These are phyloP conservation scores for Aspergillus heteromorphus DNA, from an alignment of 495 filamentous ascomycete species.

Conservation along the genomic window DNA sequence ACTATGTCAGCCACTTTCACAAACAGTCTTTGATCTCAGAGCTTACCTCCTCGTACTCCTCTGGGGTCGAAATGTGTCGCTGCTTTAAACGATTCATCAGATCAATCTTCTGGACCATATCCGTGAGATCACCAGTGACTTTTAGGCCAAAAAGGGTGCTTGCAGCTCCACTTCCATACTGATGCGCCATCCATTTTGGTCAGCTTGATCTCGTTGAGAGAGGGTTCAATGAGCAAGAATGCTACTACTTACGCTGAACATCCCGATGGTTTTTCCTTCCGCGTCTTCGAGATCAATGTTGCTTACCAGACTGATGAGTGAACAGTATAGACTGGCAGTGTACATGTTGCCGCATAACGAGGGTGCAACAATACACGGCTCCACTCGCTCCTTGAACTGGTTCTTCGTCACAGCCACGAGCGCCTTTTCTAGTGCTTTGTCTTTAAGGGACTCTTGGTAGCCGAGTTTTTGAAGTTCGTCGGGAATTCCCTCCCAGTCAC, in stretches of 20 bases:
- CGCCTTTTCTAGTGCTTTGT: slow-evolving; percentile 94
- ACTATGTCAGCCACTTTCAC: slow-evolving; percentile 60
- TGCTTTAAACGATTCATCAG: neutral
- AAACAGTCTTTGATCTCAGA: neutral
- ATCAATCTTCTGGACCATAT: neutral
- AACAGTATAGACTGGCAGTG: slow-evolving; percentile 87
- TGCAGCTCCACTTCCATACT: neutral
- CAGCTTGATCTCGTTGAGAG: neutral
- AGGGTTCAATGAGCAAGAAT: slow-evolving; percentile 74
- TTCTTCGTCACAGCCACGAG: slow-evolving; percentile 95
- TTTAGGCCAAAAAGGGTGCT: neutral
- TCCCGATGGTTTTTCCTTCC: slow-evolving; percentile 71
- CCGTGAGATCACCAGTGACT: neutral
- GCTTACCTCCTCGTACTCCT: neutral
- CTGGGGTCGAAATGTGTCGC: neutral
- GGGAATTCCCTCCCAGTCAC: neutral
- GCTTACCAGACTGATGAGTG: slow-evolving; percentile 69
- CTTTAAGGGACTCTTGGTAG: slow-evolving; percentile 77
- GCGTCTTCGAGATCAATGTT: slow-evolving; percentile 63
- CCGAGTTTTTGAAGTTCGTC: slow-evolving; percentile 36
- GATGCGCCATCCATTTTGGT: too few relatives aligned
- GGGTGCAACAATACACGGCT: slow-evolving; percentile 77
- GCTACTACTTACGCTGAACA: slow-evolving; percentile 87
- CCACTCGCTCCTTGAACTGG: slow-evolving; percentile 81
- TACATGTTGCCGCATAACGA: slow-evolving; percentile 99